Conservation (phyloP, 2,329 filamentous ascomycete species). For the Curvularia spicifera region DNA sequence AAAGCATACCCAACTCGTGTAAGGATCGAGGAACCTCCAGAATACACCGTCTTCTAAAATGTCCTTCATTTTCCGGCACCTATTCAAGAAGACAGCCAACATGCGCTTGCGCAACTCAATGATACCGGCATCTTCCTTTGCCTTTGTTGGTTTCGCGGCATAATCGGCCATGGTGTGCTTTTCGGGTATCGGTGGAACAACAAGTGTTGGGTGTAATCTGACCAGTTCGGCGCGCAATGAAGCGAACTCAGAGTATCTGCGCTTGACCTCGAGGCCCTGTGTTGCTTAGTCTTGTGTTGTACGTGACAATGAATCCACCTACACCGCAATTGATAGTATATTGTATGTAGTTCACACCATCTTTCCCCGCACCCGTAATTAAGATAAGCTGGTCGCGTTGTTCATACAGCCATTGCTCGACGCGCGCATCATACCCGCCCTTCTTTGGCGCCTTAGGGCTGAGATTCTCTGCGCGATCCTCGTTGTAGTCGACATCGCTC, state of each 20-base stretch:
- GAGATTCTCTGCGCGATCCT: slow-evolving; percentile 55
- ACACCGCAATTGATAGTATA: slow-evolving; percentile 97
- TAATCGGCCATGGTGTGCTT: slow-evolving; percentile 99
- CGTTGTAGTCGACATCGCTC: slow-evolving; percentile 65
- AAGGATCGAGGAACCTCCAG: slow-evolving; percentile 97
- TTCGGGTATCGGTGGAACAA: slow-evolving; percentile 96
- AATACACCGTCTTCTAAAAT: slow-evolving; percentile 92
- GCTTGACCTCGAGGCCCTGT: slow-evolving; percentile 91
- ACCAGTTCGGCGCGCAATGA: slow-evolving; percentile 88
- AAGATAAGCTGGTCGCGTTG: slow-evolving; percentile 87
- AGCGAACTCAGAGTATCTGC: slow-evolving; percentile 95
- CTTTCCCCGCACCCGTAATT: slow-evolving; percentile 94
- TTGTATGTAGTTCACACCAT: slow-evolving; percentile 90
- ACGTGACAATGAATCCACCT: slow-evolving; percentile 45
- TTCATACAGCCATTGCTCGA: slow-evolving; percentile 97
- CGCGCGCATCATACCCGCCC: slow-evolving; percentile 89
- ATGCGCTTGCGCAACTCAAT: slow-evolving; percentile 97
- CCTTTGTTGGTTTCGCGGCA: slow-evolving; percentile 95
- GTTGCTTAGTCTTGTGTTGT: slow-evolving; percentile 20
- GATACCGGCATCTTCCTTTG: slow-evolving; percentile 95
- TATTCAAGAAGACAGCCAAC: slow-evolving; percentile 92
- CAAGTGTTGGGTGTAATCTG: slow-evolving; percentile 89
- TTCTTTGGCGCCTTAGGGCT: slow-evolving; percentile 66
- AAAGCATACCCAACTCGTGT: slow-evolving; percentile 88
- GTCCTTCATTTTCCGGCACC: slow-evolving; percentile 90